Evolutionary conservation across 495 filamentous ascomycete species (phyloP).

Genomic region (Penicillium cataractarum): DNA sequence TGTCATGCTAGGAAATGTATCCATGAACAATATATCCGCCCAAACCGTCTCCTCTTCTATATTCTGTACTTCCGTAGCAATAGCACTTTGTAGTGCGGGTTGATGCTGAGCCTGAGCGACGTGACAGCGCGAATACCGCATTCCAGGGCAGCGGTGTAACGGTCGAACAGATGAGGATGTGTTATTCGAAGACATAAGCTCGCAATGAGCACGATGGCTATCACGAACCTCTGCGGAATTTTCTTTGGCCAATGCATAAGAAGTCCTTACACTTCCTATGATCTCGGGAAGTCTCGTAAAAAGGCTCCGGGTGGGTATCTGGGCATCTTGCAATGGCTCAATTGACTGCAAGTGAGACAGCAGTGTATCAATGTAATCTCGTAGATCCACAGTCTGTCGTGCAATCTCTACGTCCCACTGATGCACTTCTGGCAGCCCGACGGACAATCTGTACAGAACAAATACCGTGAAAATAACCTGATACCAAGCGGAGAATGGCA

Average conservation of each 20-base stretch:
- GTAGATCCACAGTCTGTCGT: neutral
- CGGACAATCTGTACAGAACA: neutral
- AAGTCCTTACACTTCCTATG: slow-evolving; percentile 21
- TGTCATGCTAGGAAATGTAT: slow-evolving; percentile 1
- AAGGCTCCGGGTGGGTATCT: slow-evolving; percentile 18
- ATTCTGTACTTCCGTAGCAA: neutral
- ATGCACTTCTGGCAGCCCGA: neutral
- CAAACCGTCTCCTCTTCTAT: neutral
- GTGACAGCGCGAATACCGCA: neutral
- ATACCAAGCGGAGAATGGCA: neutral
- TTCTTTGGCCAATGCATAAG: slow-evolving; percentile 17
- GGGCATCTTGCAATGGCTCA: neutral
- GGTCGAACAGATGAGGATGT: neutral
- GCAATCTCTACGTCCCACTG: neutral
- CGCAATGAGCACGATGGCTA: neutral
- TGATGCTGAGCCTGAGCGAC: neutral
- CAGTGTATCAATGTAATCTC: neutral
- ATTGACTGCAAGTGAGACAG: neutral
- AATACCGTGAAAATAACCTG: neutral
- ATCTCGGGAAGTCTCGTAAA: slow-evolving; percentile 20
- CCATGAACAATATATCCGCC: neutral
- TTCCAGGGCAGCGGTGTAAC: neutral
- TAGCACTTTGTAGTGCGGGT: neutral
- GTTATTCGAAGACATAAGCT: neutral
- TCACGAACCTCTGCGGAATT: neutral